Percentiles rank a stretch among this genome's conserved stretches.
Evolutionary conservation across 2,329 filamentous ascomycete species (phyloP).

Genomic region (Orbilia oligospora): DNA sequence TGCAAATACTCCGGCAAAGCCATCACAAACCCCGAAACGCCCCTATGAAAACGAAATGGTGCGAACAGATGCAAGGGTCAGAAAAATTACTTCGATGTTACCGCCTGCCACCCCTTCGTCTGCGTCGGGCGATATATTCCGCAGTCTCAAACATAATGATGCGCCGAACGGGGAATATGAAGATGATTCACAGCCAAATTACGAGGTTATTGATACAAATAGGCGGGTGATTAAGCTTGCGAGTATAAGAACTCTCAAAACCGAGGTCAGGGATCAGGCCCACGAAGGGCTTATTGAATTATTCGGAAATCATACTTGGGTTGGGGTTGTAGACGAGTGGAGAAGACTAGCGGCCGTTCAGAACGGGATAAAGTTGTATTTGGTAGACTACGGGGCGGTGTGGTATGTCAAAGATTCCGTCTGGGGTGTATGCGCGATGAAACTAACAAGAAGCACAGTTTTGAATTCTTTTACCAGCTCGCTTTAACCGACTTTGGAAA

Average conservation of each 20-base stretch:
- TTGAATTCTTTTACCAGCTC: conserved; percentile 95
- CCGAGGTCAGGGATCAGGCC: conserved; percentile 83
- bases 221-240: conserved; percentile 70
- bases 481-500: conserved; percentile 96
- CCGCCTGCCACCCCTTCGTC: conserved; percentile 71
- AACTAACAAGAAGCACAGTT: conserved; percentile 65
- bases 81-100: conserved; percentile 98
- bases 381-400: conserved; percentile 91
- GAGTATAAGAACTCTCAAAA: conserved; percentile 88
- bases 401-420: conserved; percentile 67
- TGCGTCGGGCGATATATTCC: conserved; percentile 64
- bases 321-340: conserved; percentile 89
- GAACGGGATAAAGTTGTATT: conserved; percentile 88
- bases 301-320: conserved; percentile 89
- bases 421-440: background rate
- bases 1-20: conserved; percentile 43
- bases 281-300: conserved; percentile 89
- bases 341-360: conserved; percentile 93
- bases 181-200: conserved; percentile 69
- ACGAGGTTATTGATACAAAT: conserved; percentile 76
- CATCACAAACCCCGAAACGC: conserved; percentile 69
- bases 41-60: conserved; percentile 89
- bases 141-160: conserved; percentile 64
- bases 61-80: conserved; percentile 86
- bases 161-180: conserved; percentile 36